phyloP scores from a whole-genome alignment of 108 stramenopile species.

The Hondaea fermentalgiana region DNA sequence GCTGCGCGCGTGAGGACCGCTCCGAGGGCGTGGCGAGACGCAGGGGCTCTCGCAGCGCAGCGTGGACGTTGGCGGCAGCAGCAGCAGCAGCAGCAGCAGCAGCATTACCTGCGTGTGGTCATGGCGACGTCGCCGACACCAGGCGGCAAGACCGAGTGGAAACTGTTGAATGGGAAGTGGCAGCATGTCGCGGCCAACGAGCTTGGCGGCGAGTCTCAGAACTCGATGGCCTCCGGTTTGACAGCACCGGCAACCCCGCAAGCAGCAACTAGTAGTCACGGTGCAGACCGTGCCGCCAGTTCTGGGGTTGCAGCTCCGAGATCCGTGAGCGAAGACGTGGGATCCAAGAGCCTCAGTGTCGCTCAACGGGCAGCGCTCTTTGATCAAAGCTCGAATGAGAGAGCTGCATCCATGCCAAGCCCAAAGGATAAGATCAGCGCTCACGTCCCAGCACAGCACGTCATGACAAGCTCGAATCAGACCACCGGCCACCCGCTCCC shows the following conservation, averaged over 20 bases:
- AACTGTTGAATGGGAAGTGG: neutral
- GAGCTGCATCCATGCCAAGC: neutral
- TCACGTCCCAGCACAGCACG: neutral
- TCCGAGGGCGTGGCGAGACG: too few relatives aligned
- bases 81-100: too few relatives aligned
- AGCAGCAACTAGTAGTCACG: neutral
- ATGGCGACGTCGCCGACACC: too few relatives aligned
- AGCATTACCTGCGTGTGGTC: too few relatives aligned
- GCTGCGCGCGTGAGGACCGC: too few relatives aligned
- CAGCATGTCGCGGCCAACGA: neutral
- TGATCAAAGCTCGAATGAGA: neutral
- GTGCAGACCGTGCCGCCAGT: neutral
- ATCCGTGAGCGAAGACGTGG: neutral
- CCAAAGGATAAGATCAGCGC: neutral
- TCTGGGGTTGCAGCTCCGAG: neutral
- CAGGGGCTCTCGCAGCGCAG: too few relatives aligned
- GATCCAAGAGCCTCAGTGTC: neutral
- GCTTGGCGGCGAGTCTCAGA: neutral
- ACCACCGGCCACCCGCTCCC: too few relatives aligned
- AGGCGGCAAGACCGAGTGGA: neutral
- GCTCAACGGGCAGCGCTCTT: neutral
- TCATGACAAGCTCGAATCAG: too few relatives aligned
- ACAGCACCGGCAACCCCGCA: neutral
- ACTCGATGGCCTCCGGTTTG: neutral
- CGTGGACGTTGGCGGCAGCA: too few relatives aligned